Evolutionary conservation across 2,329 filamentous ascomycete genomes (phyloP), one percentile per base, ranked within the genome.

Genomic region (Rutstroemia sydowiana): DNA sequence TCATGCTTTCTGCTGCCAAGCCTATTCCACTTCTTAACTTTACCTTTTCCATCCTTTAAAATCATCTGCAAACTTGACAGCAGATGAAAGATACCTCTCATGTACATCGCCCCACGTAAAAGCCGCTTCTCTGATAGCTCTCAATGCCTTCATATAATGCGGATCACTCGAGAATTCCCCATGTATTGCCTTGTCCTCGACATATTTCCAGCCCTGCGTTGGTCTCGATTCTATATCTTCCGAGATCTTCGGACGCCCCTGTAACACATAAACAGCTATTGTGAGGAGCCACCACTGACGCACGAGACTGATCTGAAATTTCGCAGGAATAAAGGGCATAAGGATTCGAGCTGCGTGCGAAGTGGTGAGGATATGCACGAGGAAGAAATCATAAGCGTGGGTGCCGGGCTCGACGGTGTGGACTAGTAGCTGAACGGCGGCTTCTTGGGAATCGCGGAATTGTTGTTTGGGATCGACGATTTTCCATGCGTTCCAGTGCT

Each of bases 401-500:
- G 76, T 76, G 11, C 76, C 76, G 3, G 73, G 75, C 31, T 73
- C 65, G 2, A 82, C 77, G 3, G 80, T 82, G 5, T 78, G 75
- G 4, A 89, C 74, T 0, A 88, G 68, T 6, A 91, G 68, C 0
- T 79, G 77, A 0, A 81, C 73, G 0, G 80, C 79, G 1, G 76
- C 74, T 63, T 81, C 75, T 61, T 85, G 82, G 1, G 84, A 87
- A 52, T 86, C 77, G 53, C 81, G 77, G 64, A 97, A 95, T 62
- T 90, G 85, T 58, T 78, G 75, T n/a, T 76, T 75, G 1, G 87
- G 84, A 55, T 91, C 76, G 8, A 75, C 70, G 20, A 95, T 75
- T 9, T 76, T 73, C 91, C 90, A 96, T 3, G 86, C 84, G 59
- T 95, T 93, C 88, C 90, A 97, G 71, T 97, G 88, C 60, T 95